Percentiles rank a stretch among this genome's conserved stretches.
Conservation (phyloP, 805 yeast species). For the Teunomyces barrocoloradensis region DNA sequence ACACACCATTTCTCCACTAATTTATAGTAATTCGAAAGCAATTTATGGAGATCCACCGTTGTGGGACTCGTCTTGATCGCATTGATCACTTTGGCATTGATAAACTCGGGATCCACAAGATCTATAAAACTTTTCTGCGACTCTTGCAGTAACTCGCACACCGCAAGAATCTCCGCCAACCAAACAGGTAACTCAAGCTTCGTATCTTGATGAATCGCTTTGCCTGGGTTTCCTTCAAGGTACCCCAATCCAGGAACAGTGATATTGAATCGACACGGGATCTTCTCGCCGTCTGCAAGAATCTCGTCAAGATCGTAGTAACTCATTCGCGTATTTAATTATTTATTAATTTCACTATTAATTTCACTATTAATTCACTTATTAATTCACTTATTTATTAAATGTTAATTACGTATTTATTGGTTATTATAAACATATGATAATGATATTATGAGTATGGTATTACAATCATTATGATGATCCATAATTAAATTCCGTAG, state of each 20-base stretch:
- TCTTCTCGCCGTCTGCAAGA: slow-evolving; percentile 63
- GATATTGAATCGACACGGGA: slow-evolving; percentile 77
- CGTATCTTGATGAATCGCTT: slow-evolving; percentile 54
- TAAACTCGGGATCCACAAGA: slow-evolving; percentile 67
- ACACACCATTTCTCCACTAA: slow-evolving; percentile 76
- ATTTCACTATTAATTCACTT: background rate
- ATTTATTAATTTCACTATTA: background rate
- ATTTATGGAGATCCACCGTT: slow-evolving; percentile 63
- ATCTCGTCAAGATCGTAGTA: slow-evolving; percentile 80
- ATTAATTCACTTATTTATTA: background rate
- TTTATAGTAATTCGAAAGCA: slow-evolving; percentile 64
- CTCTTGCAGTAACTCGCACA: slow-evolving; percentile 31
- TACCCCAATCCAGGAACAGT: slow-evolving; percentile 87
- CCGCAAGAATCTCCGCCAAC: slow-evolving; percentile 79
- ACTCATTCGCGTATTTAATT: slow-evolving; percentile 1
- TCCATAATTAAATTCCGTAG: too few relatives aligned
- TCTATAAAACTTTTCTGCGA: slow-evolving; percentile 56
- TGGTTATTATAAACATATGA: too few relatives aligned
- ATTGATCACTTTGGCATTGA: slow-evolving; percentile 64
- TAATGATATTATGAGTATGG: too few relatives aligned
- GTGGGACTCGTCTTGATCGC: slow-evolving; percentile 75
- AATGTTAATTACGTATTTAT: too few relatives aligned
- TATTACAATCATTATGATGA: too few relatives aligned
- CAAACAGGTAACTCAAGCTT: slow-evolving; percentile 81
- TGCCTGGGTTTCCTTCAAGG: slow-evolving; percentile 73